Conservation (phyloP, 31 red algal species). For the Bonnemaisonia californica region DNA sequence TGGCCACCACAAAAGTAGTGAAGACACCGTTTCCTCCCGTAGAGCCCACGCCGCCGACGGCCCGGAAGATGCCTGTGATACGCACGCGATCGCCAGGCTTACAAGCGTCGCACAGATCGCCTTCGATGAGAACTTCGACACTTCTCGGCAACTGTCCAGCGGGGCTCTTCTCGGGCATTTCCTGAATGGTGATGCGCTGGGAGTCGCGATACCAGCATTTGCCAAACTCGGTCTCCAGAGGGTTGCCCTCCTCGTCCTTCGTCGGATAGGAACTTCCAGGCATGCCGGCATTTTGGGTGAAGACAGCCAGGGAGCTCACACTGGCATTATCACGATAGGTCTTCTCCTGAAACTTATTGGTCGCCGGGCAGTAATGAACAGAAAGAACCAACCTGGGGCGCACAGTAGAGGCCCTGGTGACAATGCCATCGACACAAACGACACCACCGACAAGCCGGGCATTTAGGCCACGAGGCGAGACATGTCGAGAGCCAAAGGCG, state of each 20-base stretch:
- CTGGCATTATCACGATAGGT: slow-evolving; percentile 83
- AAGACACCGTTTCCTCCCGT: slow-evolving; percentile 78
- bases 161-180: slow-evolving; percentile 93
- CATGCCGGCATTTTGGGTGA: slow-evolving; percentile 64
- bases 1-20: slow-evolving; percentile 94
- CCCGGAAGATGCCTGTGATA: slow-evolving; percentile 88
- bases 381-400: slow-evolving; percentile 86
- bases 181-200: slow-evolving; percentile 86
- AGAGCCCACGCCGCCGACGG: slow-evolving; percentile 74
- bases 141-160: slow-evolving; percentile 92
- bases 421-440: slow-evolving; percentile 93
- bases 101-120: slow-evolving; percentile 89
- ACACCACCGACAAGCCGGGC: slow-evolving; percentile 80
- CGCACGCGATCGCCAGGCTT: slow-evolving; percentile 94
- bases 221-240: slow-evolving; percentile 95
- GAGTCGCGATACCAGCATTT: slow-evolving; percentile 90
- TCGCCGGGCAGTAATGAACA: slow-evolving; percentile 91
- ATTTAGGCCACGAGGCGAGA: slow-evolving; percentile 79
- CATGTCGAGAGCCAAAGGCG: slow-evolving; percentile 78
- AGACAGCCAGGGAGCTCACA: slow-evolving; percentile 69
- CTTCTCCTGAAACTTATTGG: slow-evolving; percentile 77
- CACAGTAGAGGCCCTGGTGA: slow-evolving; percentile 83
- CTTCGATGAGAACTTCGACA: slow-evolving; percentile 90
- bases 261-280: slow-evolving; percentile 79
- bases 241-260: slow-evolving; percentile 95